Conservation (phyloP, 805 yeast species). For the Debaryomyces hansenii region DNA sequence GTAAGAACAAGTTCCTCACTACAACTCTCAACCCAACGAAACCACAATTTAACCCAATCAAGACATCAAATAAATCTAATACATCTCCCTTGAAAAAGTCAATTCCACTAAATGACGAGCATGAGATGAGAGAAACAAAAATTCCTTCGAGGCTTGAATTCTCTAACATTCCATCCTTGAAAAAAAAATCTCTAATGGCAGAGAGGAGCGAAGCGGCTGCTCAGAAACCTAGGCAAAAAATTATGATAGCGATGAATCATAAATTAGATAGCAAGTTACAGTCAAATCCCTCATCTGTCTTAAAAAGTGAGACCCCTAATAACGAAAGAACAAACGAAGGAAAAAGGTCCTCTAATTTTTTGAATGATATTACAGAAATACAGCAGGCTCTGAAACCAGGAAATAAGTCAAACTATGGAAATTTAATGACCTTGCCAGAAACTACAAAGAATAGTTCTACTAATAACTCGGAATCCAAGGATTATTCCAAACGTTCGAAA, state of each 20-base stretch:
- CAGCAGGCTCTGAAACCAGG: not conserved
- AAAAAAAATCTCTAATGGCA: constrained; percentile 29
- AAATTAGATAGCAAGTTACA: constrained; percentile 8
- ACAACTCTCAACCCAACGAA: constrained; percentile 35
- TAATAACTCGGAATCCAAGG: not conserved
- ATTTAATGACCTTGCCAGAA: not conserved
- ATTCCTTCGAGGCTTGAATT: constrained; percentile 15
- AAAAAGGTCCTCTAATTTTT: not conserved
- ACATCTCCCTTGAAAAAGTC: constrained; percentile 9
- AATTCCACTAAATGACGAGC: constrained; percentile 3
- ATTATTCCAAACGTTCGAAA: constrained; percentile 4
- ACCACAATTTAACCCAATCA: constrained; percentile 22
- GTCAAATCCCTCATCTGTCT: not conserved
- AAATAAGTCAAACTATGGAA: not conserved
- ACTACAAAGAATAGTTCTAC: not conserved
- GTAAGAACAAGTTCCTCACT: constrained; percentile 34
- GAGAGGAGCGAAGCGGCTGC: constrained; percentile 27
- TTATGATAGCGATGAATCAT: constrained; percentile 25
- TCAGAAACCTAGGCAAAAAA: constrained; percentile 25
- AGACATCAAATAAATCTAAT: constrained; percentile 10
- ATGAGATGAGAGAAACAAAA: constrained; percentile 6
- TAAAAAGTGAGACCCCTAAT: not conserved
- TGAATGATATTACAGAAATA: not conserved
- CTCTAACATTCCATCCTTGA: constrained; percentile 17
- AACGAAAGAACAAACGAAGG: not conserved